These are phyloP conservation scores for Hevea brasiliensis DNA, from an alignment of 345 rosid species.

Conservation along the genomic window DNA sequence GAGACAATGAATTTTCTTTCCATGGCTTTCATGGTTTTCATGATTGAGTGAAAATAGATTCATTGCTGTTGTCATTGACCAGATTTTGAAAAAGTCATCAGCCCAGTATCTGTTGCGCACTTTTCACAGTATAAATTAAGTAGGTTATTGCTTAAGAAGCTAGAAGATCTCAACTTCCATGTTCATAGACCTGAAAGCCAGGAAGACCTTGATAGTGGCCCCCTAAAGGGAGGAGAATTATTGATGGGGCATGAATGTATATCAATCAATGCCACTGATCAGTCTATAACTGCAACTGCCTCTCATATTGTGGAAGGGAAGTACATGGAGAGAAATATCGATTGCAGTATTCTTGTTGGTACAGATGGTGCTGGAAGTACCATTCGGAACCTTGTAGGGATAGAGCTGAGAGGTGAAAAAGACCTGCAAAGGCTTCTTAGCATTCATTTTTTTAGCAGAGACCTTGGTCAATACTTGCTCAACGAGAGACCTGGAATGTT, in stretches of 20 bases:
- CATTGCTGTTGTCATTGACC: conserved; percentile 24
- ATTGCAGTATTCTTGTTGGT: conserved; percentile 67
- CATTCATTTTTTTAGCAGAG: conserved; percentile 82
- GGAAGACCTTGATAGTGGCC: conserved; percentile 31
- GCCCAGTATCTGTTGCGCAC: conserved; percentile 91
- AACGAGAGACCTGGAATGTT: conserved; percentile 82
- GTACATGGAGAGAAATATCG: conserved; percentile 45
- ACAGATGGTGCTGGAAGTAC: conserved; percentile 91
- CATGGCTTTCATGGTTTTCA: not conserved
- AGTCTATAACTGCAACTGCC: conserved; percentile 53
- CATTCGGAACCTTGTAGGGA: conserved; percentile 61
- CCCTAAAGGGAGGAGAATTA: conserved; percentile 44
- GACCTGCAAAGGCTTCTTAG: conserved; percentile 88
- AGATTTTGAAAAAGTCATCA: conserved; percentile 80
- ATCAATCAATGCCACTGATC: conserved; percentile 49
- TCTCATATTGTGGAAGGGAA: conserved; percentile 54
- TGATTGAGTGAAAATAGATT: conserved; percentile 1
- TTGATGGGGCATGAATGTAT: conserved; percentile 85
- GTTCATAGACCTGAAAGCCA: conserved; percentile 32
- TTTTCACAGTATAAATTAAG: conserved; percentile 82
- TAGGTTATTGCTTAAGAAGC: conserved; percentile 63
- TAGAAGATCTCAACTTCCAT: conserved; percentile 52
- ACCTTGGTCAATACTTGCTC: conserved; percentile 68
- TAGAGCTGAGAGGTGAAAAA: conserved; percentile 67
- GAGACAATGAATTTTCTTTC: not conserved